phyloP scores from a whole-genome alignment of 805 yeast genomes.

The Suhomyces emberorum region DNA sequence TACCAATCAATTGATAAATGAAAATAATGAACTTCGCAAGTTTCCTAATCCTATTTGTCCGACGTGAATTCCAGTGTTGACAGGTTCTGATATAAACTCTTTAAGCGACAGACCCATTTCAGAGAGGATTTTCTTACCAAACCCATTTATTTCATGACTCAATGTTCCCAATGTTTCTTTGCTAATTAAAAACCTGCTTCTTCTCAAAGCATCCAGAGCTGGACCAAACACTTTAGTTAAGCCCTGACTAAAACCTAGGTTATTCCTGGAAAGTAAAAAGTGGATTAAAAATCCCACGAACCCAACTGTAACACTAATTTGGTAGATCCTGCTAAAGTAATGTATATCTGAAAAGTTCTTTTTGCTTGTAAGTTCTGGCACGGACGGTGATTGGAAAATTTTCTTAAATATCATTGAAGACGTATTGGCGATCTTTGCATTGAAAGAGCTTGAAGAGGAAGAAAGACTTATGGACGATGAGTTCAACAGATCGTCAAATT shows the following conservation, averaged over 20 bases:
- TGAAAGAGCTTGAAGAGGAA: slow-evolving; percentile 27
- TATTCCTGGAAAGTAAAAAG: slow-evolving; percentile 25
- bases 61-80: slow-evolving; percentile 16
- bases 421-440: slow-evolving; percentile 22
- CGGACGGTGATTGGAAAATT: slow-evolving; percentile 15
- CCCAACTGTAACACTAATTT: slow-evolving; percentile 37
- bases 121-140: not conserved
- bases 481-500: slow-evolving; percentile 20
- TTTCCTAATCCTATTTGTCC: slow-evolving; percentile 36
- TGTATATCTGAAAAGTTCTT: slow-evolving; percentile 4
- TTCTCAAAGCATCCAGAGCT: not conserved
- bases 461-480: slow-evolving; percentile 34
- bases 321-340: slow-evolving; percentile 19
- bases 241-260: slow-evolving; percentile 9
- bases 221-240: slow-evolving; percentile 5
- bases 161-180: not conserved
- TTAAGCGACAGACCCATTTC: slow-evolving; percentile 12
- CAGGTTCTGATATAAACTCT: slow-evolving; percentile 15
- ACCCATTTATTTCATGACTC: not conserved
- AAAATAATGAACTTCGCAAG: slow-evolving; percentile 27
- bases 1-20: slow-evolving; percentile 10
- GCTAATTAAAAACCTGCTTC: not conserved
- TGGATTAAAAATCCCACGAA: slow-evolving; percentile 38
- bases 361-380: slow-evolving; percentile 3
- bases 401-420: slow-evolving; percentile 31